Conservation (phyloP, 2,329 filamentous ascomycete genomes). For the Xenosphaeropsis pyriputrescens region DNA sequence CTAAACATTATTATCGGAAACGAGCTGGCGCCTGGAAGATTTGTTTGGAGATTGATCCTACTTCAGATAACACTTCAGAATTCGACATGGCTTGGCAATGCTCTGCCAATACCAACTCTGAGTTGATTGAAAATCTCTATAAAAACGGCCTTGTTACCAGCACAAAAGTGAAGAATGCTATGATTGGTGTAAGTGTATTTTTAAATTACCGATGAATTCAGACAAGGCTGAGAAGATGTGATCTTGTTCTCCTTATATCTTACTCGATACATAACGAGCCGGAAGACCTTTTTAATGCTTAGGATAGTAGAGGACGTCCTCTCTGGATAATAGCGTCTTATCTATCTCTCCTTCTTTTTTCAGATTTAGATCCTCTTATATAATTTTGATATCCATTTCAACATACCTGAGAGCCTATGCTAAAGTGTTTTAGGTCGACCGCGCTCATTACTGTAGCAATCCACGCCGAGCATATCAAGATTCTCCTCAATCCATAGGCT, state of each 20-base stretch:
- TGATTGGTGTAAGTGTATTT: constrained; percentile 43
- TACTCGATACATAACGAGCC: too few relatives aligned
- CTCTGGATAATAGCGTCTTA: too few relatives aligned
- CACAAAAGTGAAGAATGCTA: constrained; percentile 60
- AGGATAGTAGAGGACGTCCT: too few relatives aligned
- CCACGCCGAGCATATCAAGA: constrained; percentile 53
- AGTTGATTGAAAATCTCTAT: constrained; percentile 66
- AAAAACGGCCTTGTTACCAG: constrained; percentile 59
- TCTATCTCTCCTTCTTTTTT: too few relatives aligned
- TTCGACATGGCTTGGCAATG: constrained; percentile 81
- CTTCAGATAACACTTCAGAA: too few relatives aligned
- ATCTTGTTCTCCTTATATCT: too few relatives aligned
- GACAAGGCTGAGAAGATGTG: too few relatives aligned
- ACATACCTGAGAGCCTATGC: constrained; percentile 1
- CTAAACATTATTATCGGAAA: too few relatives aligned
- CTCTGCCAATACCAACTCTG: constrained; percentile 58
- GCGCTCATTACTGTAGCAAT: constrained; percentile 64
- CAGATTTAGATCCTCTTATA: constrained; percentile 2
- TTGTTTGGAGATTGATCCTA: too few relatives aligned
- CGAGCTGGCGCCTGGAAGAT: too few relatives aligned
- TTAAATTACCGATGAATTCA: constrained; percentile 1
- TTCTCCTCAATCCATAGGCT: constrained; percentile 53
- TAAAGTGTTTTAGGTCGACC: constrained; percentile 51
- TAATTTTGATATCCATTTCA: too few relatives aligned
- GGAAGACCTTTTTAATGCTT: too few relatives aligned